A percentile compares a stretch with the other conserved stretches of the same genome.
phyloP scores from a whole-genome alignment of 208 protist species.

The Herpetomonas tarakana region DNA sequence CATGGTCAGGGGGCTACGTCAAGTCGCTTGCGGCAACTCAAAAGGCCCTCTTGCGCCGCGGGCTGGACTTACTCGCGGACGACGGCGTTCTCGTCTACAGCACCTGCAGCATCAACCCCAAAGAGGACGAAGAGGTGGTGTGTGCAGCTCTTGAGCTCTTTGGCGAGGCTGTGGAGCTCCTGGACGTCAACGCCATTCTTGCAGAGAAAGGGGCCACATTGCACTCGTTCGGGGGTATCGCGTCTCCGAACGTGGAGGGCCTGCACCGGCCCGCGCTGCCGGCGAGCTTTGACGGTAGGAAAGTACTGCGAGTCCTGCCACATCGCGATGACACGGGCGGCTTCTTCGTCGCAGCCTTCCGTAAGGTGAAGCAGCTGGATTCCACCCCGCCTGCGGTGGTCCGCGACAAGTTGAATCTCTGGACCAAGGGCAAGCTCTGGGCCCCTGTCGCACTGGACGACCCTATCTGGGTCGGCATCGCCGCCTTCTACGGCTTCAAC shows the following conservation, averaged over 20 bases:
- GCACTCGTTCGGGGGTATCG: conserved; percentile 63
- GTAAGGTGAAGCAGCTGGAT: conserved; percentile 52
- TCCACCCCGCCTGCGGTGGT: conserved; percentile 33
- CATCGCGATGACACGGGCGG: conserved; percentile 88
- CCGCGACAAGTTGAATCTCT: conserved; percentile 80
- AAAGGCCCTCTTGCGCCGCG: conserved; percentile 80
- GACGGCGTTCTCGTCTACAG: conserved; percentile 95
- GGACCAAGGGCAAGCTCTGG: conserved; percentile 87
- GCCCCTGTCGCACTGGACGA: conserved; percentile 58
- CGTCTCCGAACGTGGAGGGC: conserved; percentile 44
- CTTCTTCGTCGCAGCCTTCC: conserved; percentile 89
- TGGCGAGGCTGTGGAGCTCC: conserved; percentile 72
- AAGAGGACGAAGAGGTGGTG: conserved; percentile 97
- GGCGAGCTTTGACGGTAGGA: conserved; percentile 53
- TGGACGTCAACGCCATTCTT: conserved; percentile 76
- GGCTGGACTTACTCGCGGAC: conserved; percentile 74
- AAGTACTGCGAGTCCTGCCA: conserved; percentile 82
- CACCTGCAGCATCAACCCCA: conserved; percentile 96
- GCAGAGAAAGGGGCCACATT: conserved; percentile 36
- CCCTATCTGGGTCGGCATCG: conserved; percentile 65
- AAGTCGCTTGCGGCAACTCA: conserved; percentile 87
- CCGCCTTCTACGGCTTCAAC: conserved; percentile 75
- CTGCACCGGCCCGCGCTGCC: conserved; percentile 38
- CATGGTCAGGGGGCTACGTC: conserved; percentile 86
- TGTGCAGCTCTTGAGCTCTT: conserved; percentile 75